Percentiles rank a stretch among this genome's conserved stretches.
These are phyloP conservation scores for Aspergillus mulundensis DNA, from an alignment of 495 filamentous ascomycete genomes.

Conservation along the genomic window DNA sequence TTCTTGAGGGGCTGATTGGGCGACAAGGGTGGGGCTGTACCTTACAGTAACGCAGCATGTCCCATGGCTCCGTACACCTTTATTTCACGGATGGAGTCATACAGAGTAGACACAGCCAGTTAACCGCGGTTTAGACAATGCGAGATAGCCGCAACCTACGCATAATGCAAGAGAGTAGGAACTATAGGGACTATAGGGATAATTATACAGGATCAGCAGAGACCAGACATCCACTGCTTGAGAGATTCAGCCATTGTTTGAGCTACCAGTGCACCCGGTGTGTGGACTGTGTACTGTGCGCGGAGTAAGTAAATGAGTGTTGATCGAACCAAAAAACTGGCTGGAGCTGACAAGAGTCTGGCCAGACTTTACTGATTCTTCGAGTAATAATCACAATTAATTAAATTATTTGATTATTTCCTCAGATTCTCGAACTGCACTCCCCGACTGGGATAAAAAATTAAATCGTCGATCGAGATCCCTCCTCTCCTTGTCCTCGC, in stretches of 20 bases:
- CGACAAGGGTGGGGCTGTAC: not conserved
- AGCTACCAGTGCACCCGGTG: not conserved
- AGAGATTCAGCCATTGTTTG: not conserved
- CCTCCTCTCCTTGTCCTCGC: constrained; percentile 7
- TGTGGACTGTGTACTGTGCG: not conserved
- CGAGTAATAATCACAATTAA: not conserved
- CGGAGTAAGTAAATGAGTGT: constrained; percentile 1
- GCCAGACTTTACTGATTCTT: not conserved
- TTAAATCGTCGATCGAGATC: constrained; percentile 11
- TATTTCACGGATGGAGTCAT: not conserved
- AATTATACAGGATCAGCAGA: constrained; percentile 2
- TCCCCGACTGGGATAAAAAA: not conserved
- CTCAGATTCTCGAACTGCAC: not conserved
- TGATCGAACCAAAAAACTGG: constrained; percentile 7
- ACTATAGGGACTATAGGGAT: not conserved
- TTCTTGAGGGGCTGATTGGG: not conserved
- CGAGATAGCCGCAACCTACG: too few species aligned
- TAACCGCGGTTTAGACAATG: too few species aligned
- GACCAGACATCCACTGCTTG: not conserved
- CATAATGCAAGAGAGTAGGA: too few species aligned
- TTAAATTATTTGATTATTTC: not conserved
- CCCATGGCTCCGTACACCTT: not conserved
- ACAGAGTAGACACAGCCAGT: not conserved
- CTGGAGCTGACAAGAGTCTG: constrained; percentile 4
- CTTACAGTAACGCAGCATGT: not conserved